These are phyloP conservation scores for Cutaneotrichosporon mucoides DNA, from an alignment of 1,284 basidiomycete species.

Conservation along the genomic window DNA sequence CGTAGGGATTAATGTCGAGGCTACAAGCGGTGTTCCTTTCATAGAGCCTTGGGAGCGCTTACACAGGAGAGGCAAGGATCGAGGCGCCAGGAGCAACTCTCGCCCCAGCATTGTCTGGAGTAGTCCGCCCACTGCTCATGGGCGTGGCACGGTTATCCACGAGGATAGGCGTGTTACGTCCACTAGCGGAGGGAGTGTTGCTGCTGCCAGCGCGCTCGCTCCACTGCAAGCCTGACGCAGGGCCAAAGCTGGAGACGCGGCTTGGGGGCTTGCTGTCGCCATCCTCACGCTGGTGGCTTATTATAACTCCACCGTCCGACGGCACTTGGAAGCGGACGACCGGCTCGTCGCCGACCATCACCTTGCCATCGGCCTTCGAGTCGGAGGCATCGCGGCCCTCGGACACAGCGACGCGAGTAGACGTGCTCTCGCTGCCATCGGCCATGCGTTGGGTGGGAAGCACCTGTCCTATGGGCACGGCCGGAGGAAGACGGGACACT, in stretches of 20 bases:
- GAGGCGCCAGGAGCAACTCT: too few relatives aligned
- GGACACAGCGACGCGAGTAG: not conserved
- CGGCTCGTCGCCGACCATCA: too few relatives aligned
- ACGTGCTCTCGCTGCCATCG: not conserved
- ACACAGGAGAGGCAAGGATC: too few relatives aligned
- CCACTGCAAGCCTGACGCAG: not conserved
- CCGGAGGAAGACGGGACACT: slow-evolving; percentile 16
- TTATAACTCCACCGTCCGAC: too few relatives aligned
- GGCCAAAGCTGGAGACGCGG: not conserved
- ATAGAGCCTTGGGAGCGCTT: too few relatives aligned
- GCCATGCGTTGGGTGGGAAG: not conserved
- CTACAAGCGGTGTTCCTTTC: too few relatives aligned
- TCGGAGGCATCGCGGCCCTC: not conserved
- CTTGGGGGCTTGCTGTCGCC: not conserved
- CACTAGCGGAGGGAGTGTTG: not conserved
- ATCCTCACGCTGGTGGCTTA: too few relatives aligned
- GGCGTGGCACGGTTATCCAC: not conserved
- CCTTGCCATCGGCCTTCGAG: not conserved
- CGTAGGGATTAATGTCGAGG: too few relatives aligned
- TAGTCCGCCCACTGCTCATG: too few relatives aligned
- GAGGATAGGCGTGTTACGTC: not conserved
- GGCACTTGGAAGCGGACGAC: too few relatives aligned
- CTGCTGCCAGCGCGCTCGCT: not conserved
- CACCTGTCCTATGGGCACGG: not conserved
- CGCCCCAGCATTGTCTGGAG: too few relatives aligned